phyloP scores from a whole-genome alignment of 768 basidiomycete genomes.

The Lentinula edodes region DNA sequence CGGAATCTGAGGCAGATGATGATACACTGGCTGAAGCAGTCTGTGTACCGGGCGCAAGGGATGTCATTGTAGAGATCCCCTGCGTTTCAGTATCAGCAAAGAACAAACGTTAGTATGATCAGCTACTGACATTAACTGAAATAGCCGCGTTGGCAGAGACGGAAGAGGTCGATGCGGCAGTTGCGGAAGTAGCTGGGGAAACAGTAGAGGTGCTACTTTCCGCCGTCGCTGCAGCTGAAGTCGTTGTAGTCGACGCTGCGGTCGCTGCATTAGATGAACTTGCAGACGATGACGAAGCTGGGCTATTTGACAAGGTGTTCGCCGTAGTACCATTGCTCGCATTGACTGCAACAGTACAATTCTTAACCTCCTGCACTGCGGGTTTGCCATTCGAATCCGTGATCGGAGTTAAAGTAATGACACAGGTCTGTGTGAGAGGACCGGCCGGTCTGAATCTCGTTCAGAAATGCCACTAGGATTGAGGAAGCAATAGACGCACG shows the following conservation, averaged over 20 bases:
- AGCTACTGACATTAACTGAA: slow-evolving; percentile 9
- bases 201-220: slow-evolving; percentile 12
- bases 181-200: slow-evolving; percentile 9
- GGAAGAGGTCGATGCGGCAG: slow-evolving; percentile 3
- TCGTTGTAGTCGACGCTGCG: slow-evolving; percentile 69
- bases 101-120: background rate
- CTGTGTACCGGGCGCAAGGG: background rate
- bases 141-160: slow-evolving; percentile 5
- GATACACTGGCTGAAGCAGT: slow-evolving; percentile 9
- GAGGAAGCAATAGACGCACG: slow-evolving; percentile 29
- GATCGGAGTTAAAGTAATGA: slow-evolving; percentile 50
- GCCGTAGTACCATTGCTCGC: slow-evolving; percentile 1
- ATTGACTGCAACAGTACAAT: slow-evolving; percentile 39
- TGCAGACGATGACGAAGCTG: slow-evolving; percentile 7
- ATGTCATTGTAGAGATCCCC: slow-evolving; percentile 1
- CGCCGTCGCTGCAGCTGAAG: slow-evolving; percentile 31
- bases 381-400: slow-evolving; percentile 43
- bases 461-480: slow-evolving; percentile 4
- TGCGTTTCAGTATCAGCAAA: background rate
- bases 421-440: slow-evolving; percentile 51
- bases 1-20: slow-evolving; percentile 16
- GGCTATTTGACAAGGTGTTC: slow-evolving; percentile 5
- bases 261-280: slow-evolving; percentile 19
- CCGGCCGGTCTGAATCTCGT: slow-evolving; percentile 39
- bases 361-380: slow-evolving; percentile 45